Base-by-base conservation (phyloP, 2,329 filamentous ascomycete species). In the Cytospora piceae region DNA sequence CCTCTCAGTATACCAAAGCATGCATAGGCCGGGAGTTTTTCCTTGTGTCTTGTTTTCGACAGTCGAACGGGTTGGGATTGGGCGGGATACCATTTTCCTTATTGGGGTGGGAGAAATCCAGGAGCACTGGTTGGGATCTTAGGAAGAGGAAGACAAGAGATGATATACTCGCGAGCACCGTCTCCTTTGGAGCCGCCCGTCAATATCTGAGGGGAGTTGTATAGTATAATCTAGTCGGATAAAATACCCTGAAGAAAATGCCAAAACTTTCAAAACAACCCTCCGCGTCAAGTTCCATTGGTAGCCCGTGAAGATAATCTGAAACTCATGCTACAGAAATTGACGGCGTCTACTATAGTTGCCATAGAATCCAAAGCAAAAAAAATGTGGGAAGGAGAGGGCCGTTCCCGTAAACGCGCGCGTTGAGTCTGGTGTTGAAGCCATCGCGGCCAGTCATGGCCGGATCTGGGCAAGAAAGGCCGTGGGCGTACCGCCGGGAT, bases 21-120 rank as follows among this genome's bases (percentile, higher is more conserved):
- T 68, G 64, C 65, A 66, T 62, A 49, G 65, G 63, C 58, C 58
- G 55, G 65, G 65, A 61, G 62, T 67, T 65, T 61, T 61, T 53
- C 52, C 22, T 37, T 20, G 22, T 64, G 42, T 29, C 37, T 59
- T 64, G 34, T 58, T 27, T 51, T 51, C 22, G 46, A 52, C 32
- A 46, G 56, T 31, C 46, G 46, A 24, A 49, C 46, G 46, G 46
- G 24, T 32, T 31, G 58, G 46, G 42, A 46, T 56, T 62, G 49
- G 31, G 53, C 42, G 59, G 46, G 59, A 58, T 65, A 67, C 58
- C 65, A 64, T 39, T 62, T 51, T 54, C 42, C 51, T 52, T 56
- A 37, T 22, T 22, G 39, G n/a, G 55, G n/a, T 31, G 37, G 37
- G 22, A 65, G 37, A 46, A 15, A 15, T 58, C 11, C 17, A 27